Evolutionary conservation across 1,284 basidiomycete species (phyloP), one percentile per base, ranked within the genome.

Genomic region (Heterobasidion irregulare): DNA sequence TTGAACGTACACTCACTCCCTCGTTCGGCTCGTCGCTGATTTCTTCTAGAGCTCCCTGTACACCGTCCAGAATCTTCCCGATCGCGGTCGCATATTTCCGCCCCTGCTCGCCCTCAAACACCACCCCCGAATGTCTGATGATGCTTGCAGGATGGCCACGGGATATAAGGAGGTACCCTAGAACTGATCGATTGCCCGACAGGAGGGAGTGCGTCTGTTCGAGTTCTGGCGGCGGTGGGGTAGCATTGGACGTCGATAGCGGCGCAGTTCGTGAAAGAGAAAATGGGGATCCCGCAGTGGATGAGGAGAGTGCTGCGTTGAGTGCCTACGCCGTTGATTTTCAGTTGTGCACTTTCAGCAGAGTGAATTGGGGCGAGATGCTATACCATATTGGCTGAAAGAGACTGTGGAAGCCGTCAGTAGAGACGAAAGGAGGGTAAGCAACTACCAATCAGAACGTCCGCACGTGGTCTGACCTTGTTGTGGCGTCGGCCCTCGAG

Each of bases 101-200:
- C 10, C 92, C 93, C 43, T 87, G 82, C 58, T 93, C 90, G 10
- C 91, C 91, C 58, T 95, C 92, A 63, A 97, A 95, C 1, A 93
- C 80, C 35, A 88, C 80, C 0, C 94, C 94, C 0, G 87, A 86
- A 63, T 89, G 84, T 48, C 91, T 78, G 61, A 96, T 86, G 59
- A 96, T 92, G 60, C 74, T 75, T 12, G 82, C 75, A 7, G 81
- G 84, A 53, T 80, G 77, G 2, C 79, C 77, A 15, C 84, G 73
- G 0, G 89, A 85, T 41, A 96, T 75, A 7, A 96, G 79, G 65
- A 97, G 80, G 64, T 95, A 94, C 8, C 94, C 94, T 8, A 92
- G 80, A 2, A 96, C 92, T 43, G 90, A 86, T 48, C 89, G 82
- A 68, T 95, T 87, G 3, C 88, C 79, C 0, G 90, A 85, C 45